phyloP scores from a whole-genome alignment of 371 early-diverging fungal species.

The Mucor irregularis region DNA sequence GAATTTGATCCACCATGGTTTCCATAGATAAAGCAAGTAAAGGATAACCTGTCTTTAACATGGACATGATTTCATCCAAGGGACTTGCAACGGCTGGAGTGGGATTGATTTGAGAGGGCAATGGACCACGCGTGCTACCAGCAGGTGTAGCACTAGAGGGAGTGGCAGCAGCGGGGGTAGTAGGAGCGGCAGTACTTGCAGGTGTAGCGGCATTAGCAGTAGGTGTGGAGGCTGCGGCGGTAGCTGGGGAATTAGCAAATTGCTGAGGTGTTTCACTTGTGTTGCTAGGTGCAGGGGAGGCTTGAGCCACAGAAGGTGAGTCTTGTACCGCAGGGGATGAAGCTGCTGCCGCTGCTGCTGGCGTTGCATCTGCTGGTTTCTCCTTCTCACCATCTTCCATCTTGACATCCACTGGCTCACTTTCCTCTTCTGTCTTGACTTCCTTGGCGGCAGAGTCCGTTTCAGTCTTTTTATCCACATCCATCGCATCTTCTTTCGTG shows the following conservation, averaged over 20 bases:
- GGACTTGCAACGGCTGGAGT: slow-evolving; percentile 46
- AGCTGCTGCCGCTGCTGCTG: no score
- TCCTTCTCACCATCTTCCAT: no score
- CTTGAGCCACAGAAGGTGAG: slow-evolving; percentile 1
- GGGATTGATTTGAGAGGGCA: slow-evolving; percentile 11
- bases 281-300: slow-evolving; percentile 2
- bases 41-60: slow-evolving; percentile 95
- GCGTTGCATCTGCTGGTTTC: no score
- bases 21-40: slow-evolving; percentile 94
- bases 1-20: slow-evolving; percentile 96
- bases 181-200: not conserved
- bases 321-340: not conserved
- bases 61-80: slow-evolving; percentile 96
- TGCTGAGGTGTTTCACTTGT: not conserved
- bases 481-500: slow-evolving; percentile 15
- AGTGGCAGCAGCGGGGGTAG: not conserved
- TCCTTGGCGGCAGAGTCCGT: not conserved
- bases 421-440: not conserved
- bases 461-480: not conserved
- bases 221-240: not conserved
- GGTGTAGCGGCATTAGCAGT: not conserved
- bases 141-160: not conserved
- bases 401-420: no score
- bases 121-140: not conserved
- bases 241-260: not conserved